These are phyloP conservation scores for Thelephora terrestris DNA, from an alignment of 1,284 basidiomycete genomes.

Conservation along the genomic window DNA sequence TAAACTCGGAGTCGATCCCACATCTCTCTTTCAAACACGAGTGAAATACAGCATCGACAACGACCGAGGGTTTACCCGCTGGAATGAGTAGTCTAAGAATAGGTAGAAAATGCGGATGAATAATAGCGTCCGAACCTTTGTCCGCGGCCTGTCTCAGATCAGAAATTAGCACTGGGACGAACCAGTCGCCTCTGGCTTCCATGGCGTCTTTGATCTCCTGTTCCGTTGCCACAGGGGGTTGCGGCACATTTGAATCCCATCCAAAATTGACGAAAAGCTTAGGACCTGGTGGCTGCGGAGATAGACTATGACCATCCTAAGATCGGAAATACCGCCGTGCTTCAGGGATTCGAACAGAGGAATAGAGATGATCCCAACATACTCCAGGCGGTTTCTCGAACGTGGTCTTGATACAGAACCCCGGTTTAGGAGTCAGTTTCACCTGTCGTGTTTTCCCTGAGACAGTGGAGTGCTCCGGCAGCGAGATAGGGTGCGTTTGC, in stretches of 20 bases:
- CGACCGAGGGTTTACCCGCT: conserved; percentile 59
- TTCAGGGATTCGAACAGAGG: not conserved
- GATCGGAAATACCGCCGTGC: too few relatives aligned
- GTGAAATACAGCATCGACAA: conserved; percentile 64
- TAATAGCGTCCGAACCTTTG: conserved; percentile 40
- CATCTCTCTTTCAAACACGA: conserved; percentile 44
- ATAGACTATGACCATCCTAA: conserved; percentile 13
- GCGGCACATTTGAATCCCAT: conserved; percentile 55
- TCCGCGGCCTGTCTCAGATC: conserved; percentile 51
- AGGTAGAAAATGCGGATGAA: conserved; percentile 2
- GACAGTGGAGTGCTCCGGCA: too few relatives aligned
- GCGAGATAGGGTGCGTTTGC: too few relatives aligned
- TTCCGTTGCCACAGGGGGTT: conserved; percentile 48
- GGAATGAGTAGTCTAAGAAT: conserved; percentile 6
- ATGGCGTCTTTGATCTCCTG: conserved; percentile 47
- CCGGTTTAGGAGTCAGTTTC: conserved; percentile 39
- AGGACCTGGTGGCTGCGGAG: conserved; percentile 22
- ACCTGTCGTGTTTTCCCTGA: too few relatives aligned
- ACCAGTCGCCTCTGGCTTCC: conserved; percentile 39
- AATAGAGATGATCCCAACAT: not conserved
- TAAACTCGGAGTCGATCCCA: conserved; percentile 52
- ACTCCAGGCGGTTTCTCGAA: conserved; percentile 11
- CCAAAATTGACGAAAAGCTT: conserved; percentile 69
- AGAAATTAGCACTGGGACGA: conserved; percentile 64
- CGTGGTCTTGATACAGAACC: conserved; percentile 50